Evolutionary conservation across 768 basidiomycete genomes (phyloP), one percentile per base, ranked within the genome.

Genomic region (Neoboletus subvelutipes): DNA sequence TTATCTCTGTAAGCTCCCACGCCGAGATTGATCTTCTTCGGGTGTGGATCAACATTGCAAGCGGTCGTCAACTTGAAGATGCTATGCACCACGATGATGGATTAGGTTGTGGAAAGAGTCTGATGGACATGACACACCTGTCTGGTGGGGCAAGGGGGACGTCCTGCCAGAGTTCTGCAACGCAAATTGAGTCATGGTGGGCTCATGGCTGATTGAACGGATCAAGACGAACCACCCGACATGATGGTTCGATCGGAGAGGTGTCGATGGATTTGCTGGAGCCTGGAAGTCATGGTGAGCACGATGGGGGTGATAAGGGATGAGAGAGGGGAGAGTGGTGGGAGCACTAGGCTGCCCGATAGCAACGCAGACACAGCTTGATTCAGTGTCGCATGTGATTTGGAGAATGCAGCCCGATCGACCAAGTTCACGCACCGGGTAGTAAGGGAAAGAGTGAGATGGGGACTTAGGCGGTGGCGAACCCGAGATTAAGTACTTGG

Each of bases 1-100:
- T 94, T 82, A 67, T 95, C 94, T 63, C 94, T 83, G 71, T 97
- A 97, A 9, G 94, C 94, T 45, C 94, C 94, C 45, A 94, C 94
- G 39, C 94, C 93, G 24, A 97, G 80, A 72, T 96, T 96, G 73
- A 95, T 80, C 78, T 97, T 97, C 59, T 86, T 74, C 15, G 83
- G 78, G 70, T 79, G 82, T 3, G 81, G 67, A 71, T 97, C 92
- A 29, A 82, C 83, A 71, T 94, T 93, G 84, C 86, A 96, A 2
- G 91, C 85, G 20, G 92, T 88, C 0, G 92, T 93, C 61, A 97
- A 81, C 76, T 92, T 86, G 83, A 93, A 93, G 68, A 94, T 94
- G 75, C 92, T 94, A 64, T 55, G 42, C 42, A 20, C 11, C 39
- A 61, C 55, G 59, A 54, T 46, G 52, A 43, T 29, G 45, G n/a